phyloP scores from a whole-genome alignment of 208 protist species.

The Trypanosoma scelopori region DNA sequence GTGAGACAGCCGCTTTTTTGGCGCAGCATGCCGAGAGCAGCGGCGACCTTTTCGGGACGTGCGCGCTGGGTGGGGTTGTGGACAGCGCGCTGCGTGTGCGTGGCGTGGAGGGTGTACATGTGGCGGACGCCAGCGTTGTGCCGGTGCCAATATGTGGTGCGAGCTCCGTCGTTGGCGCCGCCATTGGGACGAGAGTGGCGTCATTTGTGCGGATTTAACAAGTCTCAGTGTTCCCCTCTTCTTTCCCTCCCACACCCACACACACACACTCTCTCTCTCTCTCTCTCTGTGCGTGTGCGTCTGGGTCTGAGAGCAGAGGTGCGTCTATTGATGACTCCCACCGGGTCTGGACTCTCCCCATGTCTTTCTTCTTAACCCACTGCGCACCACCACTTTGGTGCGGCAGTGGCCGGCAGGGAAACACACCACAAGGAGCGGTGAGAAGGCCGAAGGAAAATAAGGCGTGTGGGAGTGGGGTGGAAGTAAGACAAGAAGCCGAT shows the following conservation, averaged over 20 bases:
- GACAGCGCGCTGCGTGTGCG: constrained; percentile 46
- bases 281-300: background rate
- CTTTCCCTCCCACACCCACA: background rate
- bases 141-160: constrained; percentile 66
- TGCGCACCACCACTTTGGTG: no score
- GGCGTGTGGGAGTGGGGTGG: no score
- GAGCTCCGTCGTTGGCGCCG: constrained; percentile 51
- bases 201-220: constrained; percentile 17
- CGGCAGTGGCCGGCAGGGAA: no score
- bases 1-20: constrained; percentile 57
- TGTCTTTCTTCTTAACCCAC: no score
- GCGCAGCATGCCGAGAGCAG: constrained; percentile 39
- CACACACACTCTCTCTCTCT: constrained; percentile 5
- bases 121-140: constrained; percentile 74
- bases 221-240: no score
- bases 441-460: no score
- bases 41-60: constrained; percentile 67
- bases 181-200: constrained; percentile 59
- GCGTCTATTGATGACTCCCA: background rate
- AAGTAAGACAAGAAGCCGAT: no score
- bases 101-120: constrained; percentile 53
- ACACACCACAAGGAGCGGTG: no score
- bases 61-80: constrained; percentile 68
- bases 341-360: no score
- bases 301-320: no score